Percentiles rank a stretch among this genome's conserved stretches.
Evolutionary conservation across 192 early-diverging fungal species (phyloP).

Genomic region (Lunasporangiospora selenospora): DNA sequence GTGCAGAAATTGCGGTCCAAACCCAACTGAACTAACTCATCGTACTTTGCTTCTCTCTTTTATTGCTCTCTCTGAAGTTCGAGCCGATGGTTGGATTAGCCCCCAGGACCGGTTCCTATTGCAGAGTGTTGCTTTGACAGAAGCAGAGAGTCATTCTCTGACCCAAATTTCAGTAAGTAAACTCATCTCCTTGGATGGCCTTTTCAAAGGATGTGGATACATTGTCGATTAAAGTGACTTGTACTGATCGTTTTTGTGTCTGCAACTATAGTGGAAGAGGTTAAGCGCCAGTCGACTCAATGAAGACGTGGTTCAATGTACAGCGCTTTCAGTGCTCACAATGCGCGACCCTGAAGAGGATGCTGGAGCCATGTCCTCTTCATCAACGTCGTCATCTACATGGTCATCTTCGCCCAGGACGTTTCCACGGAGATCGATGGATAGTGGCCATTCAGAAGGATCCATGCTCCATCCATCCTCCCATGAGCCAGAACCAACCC

Average conservation of each 20-base stretch:
- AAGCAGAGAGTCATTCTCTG: constrained; percentile 11
- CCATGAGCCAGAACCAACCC: no score
- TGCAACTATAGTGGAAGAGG: constrained; percentile 20
- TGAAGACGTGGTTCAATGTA: constrained; percentile 20
- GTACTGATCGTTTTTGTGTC: not conserved
- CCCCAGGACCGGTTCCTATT: constrained; percentile 50
- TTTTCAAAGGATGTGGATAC: no score
- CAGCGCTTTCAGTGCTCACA: constrained; percentile 9
- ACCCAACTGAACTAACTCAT: no score
- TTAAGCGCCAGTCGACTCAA: constrained; percentile 17
- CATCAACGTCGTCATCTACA: not conserved
- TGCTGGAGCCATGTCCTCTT: constrained; percentile 14
- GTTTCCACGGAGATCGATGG: no score
- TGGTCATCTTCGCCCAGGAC: not conserved
- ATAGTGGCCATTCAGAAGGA: no score
- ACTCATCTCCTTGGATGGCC: no score
- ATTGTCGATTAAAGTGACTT: no score
- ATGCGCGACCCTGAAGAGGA: constrained; percentile 29
- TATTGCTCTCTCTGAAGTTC: constrained; percentile 11
- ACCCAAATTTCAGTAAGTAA: not conserved
- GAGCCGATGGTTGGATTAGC: constrained; percentile 46
- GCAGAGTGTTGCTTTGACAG: constrained; percentile 30
- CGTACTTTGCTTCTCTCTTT: not conserved
- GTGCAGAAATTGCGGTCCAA: no score
- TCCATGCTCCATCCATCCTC: no score